These are phyloP conservation scores for Nemania sp. DNA, from an alignment of 2,329 filamentous ascomycete species.

Conservation along the genomic window DNA sequence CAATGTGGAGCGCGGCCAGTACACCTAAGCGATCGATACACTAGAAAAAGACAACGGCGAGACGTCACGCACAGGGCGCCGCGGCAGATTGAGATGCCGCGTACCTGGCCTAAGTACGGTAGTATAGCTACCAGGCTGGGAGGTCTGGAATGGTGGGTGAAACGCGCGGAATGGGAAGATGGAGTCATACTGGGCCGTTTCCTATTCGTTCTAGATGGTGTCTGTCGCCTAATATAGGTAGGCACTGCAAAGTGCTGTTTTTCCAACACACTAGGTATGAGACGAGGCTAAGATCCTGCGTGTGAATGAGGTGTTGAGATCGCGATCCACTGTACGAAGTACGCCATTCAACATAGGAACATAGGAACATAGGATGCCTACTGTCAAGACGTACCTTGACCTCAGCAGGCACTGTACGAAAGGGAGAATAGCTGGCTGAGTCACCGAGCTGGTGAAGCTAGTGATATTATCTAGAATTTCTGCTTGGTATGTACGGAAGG, in stretches of 20 bases:
- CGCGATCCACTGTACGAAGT: neutral
- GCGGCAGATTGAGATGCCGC: constrained; percentile 9
- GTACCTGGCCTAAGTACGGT: neutral
- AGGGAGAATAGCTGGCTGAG: constrained; percentile 27
- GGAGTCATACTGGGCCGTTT: constrained; percentile 21
- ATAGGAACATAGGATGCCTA: no score
- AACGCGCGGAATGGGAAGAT: constrained; percentile 21
- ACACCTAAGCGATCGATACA: neutral
- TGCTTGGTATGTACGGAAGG: neutral
- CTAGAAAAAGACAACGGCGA: constrained; percentile 13
- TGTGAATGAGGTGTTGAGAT: constrained; percentile 4
- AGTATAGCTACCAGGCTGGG: neutral
- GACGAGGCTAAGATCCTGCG: constrained; percentile 10
- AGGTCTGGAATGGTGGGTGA: constrained; percentile 27
- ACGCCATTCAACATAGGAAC: no score
- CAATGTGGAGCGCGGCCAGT: constrained; percentile 11
- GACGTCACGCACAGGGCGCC: constrained; percentile 20
- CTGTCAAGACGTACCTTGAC: no score
- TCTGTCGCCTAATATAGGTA: constrained; percentile 3
- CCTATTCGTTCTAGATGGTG: constrained; percentile 24
- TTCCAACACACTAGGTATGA: neutral
- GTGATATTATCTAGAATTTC: neutral
- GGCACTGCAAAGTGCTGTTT: neutral
- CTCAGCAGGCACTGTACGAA: neutral
- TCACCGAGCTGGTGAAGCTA: constrained; percentile 31